Conservation (phyloP, 306 rosid species). For the Quercus engelmannii region DNA sequence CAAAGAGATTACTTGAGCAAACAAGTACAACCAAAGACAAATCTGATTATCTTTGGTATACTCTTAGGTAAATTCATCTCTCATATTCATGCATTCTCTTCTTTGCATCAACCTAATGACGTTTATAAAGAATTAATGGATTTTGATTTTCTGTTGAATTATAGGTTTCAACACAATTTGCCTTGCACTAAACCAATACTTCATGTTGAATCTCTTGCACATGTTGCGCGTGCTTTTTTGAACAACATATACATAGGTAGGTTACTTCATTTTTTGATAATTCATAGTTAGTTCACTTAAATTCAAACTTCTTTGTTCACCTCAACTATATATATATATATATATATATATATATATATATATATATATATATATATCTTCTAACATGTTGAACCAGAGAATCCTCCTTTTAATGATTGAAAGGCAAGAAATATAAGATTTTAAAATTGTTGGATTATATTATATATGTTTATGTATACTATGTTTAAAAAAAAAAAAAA, state of each 20-base stretch:
- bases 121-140: not conserved
- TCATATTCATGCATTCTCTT: not conserved
- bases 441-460: too few relatives aligned
- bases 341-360: too few relatives aligned
- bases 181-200: slow-evolving; percentile 54
- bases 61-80: slow-evolving; percentile 37
- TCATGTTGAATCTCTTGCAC: slow-evolving; percentile 45
- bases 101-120: not conserved
- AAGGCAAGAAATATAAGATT: too few relatives aligned
- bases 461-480: too few relatives aligned
- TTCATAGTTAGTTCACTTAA: too few relatives aligned
- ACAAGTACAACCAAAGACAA: slow-evolving; percentile 65
- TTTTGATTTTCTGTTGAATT: slow-evolving; percentile 9
- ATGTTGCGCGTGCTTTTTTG: slow-evolving; percentile 56
- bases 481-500: too few relatives aligned
- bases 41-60: slow-evolving; percentile 77
- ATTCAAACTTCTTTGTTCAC: not conserved
- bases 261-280: too few relatives aligned
- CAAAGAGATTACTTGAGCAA: slow-evolving; percentile 58
- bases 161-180: slow-evolving; percentile 48
- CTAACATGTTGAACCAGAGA: too few relatives aligned
- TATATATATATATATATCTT: too few relatives aligned
- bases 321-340: not conserved
- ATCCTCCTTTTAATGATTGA: too few relatives aligned
- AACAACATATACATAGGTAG: slow-evolving; percentile 45